A percentile compares a stretch with the other conserved stretches of the same genome.
phyloP scores from a whole-genome alignment of 768 basidiomycete genomes.

The Boletus subcaerulescens region DNA sequence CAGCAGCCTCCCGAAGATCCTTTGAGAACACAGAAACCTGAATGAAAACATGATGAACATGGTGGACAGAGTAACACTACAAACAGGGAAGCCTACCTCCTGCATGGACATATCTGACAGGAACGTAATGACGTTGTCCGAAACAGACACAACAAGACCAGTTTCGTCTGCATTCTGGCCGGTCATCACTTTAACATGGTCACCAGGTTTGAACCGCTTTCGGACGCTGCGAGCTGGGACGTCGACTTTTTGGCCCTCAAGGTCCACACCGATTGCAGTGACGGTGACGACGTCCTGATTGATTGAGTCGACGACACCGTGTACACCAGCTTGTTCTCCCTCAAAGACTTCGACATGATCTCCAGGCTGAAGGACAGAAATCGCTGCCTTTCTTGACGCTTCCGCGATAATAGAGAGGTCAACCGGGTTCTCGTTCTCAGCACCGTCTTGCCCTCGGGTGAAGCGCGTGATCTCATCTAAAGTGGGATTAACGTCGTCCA shows the following conservation, averaged over 20 bases:
- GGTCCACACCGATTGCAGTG: slow-evolving; percentile 73
- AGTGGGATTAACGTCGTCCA: slow-evolving; percentile 92
- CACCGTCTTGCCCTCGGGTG: slow-evolving; percentile 69
- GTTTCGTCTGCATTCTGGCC: slow-evolving; percentile 95
- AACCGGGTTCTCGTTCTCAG: slow-evolving; percentile 63
- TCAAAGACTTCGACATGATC: slow-evolving; percentile 98
- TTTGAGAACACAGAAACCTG: slow-evolving; percentile 97
- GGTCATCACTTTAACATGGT: slow-evolving; percentile 97
- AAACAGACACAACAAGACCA: slow-evolving; percentile 89
- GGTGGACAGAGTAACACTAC: too few relatives aligned
- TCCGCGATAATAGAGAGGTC: slow-evolving; percentile 92
- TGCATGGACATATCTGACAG: slow-evolving; percentile 97
- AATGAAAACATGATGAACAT: slow-evolving; percentile 5
- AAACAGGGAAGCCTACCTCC: slow-evolving; percentile 55
- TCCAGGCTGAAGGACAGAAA: slow-evolving; percentile 92
- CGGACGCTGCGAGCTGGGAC: slow-evolving; percentile 85
- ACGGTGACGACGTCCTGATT: slow-evolving; percentile 84
- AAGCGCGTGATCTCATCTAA: slow-evolving; percentile 96
- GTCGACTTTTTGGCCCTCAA: slow-evolving; percentile 84
- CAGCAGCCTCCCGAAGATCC: slow-evolving; percentile 95
- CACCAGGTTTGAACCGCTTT: slow-evolving; percentile 94
- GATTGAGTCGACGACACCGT: slow-evolving; percentile 90
- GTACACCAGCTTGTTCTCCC: slow-evolving; percentile 91
- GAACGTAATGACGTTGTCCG: slow-evolving; percentile 91
- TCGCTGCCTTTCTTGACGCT: slow-evolving; percentile 87